Evolutionary conservation across 108 stramenopile species (phyloP), one percentile per base, ranked within the genome.

Genomic region (Ochromonas danica): DNA sequence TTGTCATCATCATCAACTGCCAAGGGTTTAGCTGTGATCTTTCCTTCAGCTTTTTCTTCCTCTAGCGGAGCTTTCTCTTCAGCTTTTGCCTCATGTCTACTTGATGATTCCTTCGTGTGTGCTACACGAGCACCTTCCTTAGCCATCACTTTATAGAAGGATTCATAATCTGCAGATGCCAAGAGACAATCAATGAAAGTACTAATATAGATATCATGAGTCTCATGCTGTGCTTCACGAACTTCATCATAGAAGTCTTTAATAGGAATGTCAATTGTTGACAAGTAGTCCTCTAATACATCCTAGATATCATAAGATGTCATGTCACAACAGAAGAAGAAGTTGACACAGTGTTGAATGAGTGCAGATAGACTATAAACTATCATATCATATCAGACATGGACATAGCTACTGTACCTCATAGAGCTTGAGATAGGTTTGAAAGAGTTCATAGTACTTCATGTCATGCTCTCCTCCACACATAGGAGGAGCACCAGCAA

Each of bases 131-230:
- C 45, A 51, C 63, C 63, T 67, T 67, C 63, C 10, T 25, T 22
- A 36, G 63, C 63, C 63, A 67, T 67, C 33, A 67, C 63, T 67
- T 33, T 22, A 67, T 67, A 67, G 31, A 67, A 67, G 30, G 63
- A 67, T 6, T 67, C 63, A 36, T 67, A 67, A 67, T 67, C 63
- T 14, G 30, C 6, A 36, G 63, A 67, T 35, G 63, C 63, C 3
- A 67, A 3, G 3, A 75, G 31, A 36, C 72, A 75, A 60, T 75
- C 72, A 60, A 75, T 75, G 31, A 75, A 75, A 41, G 43, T 57
- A 10, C 10, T 27, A 57, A 75, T 45, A 41, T 75, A 75, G 27
- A 22, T 3, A 22, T 75, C 72, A 36, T 75, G 3, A 6, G 72
- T 33, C 36, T 39, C 40, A 41, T 75, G 3, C 35, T 75, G 72